phyloP scores from a whole-genome alignment of 1,139 yeast genomes.

The Kodamaea sp. region DNA sequence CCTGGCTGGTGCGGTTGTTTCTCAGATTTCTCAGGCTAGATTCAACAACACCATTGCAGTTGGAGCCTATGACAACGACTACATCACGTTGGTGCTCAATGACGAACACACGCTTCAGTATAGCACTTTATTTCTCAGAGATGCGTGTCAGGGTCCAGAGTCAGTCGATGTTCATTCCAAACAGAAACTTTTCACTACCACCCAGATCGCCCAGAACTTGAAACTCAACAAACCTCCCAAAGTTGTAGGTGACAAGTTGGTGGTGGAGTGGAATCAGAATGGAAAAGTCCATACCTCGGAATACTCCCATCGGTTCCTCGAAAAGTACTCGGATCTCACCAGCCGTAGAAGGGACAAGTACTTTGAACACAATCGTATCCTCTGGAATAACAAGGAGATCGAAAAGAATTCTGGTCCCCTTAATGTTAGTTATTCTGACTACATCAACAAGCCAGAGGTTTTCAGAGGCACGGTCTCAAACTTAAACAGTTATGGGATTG shows the following conservation, averaged over 20 bases:
- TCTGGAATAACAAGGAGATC: conserved; percentile 42
- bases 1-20: too few relatives aligned
- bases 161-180: conserved; percentile 59
- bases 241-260: conserved; percentile 35
- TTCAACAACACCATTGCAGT: conserved; percentile 12
- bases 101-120: conserved; percentile 38
- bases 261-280: conserved; percentile 56
- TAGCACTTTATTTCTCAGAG: conserved; percentile 63
- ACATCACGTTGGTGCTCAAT: conserved; percentile 22
- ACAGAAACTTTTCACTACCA: conserved; percentile 71
- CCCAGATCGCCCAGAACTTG: conserved; percentile 35
- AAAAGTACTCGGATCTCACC: conserved; percentile 38
- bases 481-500: conserved; percentile 60
- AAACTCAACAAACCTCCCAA: conserved; percentile 27
- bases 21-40: too few relatives aligned
- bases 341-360: conserved; percentile 33
- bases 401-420: conserved; percentile 19
- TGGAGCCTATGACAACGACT: conserved; percentile 17
- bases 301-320: conserved; percentile 51
- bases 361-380: conserved; percentile 34
- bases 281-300: conserved; percentile 37
- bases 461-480: conserved; percentile 45
- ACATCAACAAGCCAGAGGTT: conserved; percentile 26
- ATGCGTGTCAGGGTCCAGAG: conserved; percentile 51
- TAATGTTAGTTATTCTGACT: conserved; percentile 43